Conservation (phyloP, 176 grass and related monocot species). For the Thalia dealbata region DNA sequence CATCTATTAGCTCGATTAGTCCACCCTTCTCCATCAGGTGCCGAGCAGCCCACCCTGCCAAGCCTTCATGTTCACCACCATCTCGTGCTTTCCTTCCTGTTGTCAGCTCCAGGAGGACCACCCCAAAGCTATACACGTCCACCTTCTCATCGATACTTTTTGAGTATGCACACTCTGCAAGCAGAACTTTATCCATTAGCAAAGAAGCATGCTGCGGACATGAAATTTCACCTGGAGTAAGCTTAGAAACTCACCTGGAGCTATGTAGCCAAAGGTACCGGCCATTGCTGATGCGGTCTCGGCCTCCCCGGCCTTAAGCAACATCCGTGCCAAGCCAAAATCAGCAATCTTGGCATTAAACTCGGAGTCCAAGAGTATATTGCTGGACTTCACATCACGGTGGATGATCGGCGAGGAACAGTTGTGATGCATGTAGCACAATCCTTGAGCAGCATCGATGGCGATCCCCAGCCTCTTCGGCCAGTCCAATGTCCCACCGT, state of each 20-base stretch:
- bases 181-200: neutral
- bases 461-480: constrained; percentile 31
- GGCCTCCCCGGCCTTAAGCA: constrained; percentile 27
- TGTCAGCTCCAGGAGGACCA: constrained; percentile 49
- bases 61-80: constrained; percentile 32
- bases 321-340: constrained; percentile 32
- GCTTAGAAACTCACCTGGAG: constrained; percentile 29
- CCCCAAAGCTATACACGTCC: constrained; percentile 54
- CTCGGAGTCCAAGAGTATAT: constrained; percentile 29
- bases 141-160: constrained; percentile 50
- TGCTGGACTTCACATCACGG: constrained; percentile 48
- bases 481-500: constrained; percentile 24
- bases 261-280: constrained; percentile 54
- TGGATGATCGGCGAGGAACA: constrained; percentile 36
- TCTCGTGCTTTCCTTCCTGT: constrained; percentile 24
- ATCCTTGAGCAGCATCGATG: constrained; percentile 33
- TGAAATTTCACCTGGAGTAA: neutral
- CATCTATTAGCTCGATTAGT: constrained; percentile 17
- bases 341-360: constrained; percentile 47
- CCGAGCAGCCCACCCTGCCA: constrained; percentile 29
- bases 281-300: constrained; percentile 25
- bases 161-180: constrained; percentile 26
- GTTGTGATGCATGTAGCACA: constrained; percentile 54
- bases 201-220: neutral
- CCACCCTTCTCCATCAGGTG: constrained; percentile 1